Conservation (phyloP, 2,329 filamentous ascomycete species). For the Nothophoma quercina region DNA sequence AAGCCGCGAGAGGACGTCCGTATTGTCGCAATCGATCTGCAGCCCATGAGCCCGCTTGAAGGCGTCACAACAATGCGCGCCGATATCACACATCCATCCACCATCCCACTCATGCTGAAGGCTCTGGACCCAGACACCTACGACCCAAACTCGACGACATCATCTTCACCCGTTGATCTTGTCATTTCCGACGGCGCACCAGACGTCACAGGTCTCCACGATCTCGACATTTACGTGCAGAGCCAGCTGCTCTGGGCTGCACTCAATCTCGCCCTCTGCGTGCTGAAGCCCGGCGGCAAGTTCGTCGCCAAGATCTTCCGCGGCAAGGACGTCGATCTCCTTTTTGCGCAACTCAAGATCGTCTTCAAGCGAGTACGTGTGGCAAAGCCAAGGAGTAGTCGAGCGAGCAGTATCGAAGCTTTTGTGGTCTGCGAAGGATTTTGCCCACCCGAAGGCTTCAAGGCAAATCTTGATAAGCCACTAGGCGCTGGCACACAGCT, state of each 20-base stretch:
- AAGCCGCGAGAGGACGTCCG: slow-evolving; percentile 75
- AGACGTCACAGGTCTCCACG: slow-evolving; percentile 94
- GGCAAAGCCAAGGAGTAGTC: slow-evolving; percentile 90
- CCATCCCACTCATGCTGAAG: slow-evolving; percentile 84
- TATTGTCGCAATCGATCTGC: slow-evolving; percentile 94
- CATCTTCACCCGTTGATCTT: slow-evolving; percentile 83
- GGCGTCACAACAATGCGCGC: slow-evolving; percentile 92
- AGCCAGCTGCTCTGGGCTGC: slow-evolving; percentile 94
- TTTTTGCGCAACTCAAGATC: slow-evolving; percentile 91
- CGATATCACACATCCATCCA: slow-evolving; percentile 96
- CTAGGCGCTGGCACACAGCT: slow-evolving; percentile 70
- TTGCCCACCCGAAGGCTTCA: slow-evolving; percentile 77
- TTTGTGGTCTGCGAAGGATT: slow-evolving; percentile 97
- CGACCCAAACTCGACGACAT: slow-evolving; percentile 51
- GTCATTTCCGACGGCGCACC: slow-evolving; percentile 95
- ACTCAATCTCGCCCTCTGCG: slow-evolving; percentile 89
- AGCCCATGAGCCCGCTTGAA: slow-evolving; percentile 92
- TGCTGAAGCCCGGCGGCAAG: slow-evolving; percentile 89
- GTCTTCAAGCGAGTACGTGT: slow-evolving; percentile 89
- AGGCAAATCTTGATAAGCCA: slow-evolving; percentile 76
- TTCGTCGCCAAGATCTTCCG: slow-evolving; percentile 99
- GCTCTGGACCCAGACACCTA: slow-evolving; percentile 76
- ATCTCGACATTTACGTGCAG: slow-evolving; percentile 98
- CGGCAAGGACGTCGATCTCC: slow-evolving; percentile 90
- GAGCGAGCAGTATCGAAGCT: slow-evolving; percentile 95